Base-by-base conservation (phyloP, 2,329 filamentous ascomycete species). In the Microthyrium microscopicum region DNA sequence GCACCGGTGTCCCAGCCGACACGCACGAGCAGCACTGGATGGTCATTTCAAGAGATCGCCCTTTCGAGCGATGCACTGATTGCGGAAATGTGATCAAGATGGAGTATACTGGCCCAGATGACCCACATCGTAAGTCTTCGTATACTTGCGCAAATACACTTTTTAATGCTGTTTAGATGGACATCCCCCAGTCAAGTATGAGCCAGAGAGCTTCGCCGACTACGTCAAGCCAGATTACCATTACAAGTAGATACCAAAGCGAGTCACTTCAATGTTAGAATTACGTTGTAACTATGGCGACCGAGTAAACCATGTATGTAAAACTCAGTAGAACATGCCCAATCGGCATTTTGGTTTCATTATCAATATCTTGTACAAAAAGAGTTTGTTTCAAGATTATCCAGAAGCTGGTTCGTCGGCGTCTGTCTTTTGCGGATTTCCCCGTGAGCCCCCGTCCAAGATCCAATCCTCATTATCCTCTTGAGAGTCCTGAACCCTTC, bases 31-130 rank as follows among this genome's bases (percentile, higher is more conserved):
- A 87, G 41, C 71, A 75, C 61, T 98, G 89, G 89, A 72, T 94
- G 49, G 82, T 80, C 44, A 80, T 89, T 73, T 50, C 77, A 45
- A 81, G 81, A 54, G 76, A 89, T 39, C 84, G 89, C 56, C 89
- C 89, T 38, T 61, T 93, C 48, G 82, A 91, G 68, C 83, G 89
- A 58, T 98, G 89, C 75, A 75, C 75, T 53, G 89, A 98, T 69
- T 98, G 89, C 64, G 89, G 89, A 47, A 82, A 75, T 57, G 82
- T 89, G 46, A 85, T 92, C 69, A 91, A 93, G 77, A 89, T 95
- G 81, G 78, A 94, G 56, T 98, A 93, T 61, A 64, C 93, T 45
- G 89, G 89, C 41, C 75, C 84, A 33, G 57, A 75, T 54, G 32
- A 27, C 28, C 15, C 33, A 26, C 20, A 20, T 33, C 40, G 19